A percentile compares a stretch with the other conserved stretches of the same genome.
These are phyloP conservation scores for Globisporangium mamillatum DNA, from an alignment of 352 stramenopile genomes.

Conservation along the genomic window DNA sequence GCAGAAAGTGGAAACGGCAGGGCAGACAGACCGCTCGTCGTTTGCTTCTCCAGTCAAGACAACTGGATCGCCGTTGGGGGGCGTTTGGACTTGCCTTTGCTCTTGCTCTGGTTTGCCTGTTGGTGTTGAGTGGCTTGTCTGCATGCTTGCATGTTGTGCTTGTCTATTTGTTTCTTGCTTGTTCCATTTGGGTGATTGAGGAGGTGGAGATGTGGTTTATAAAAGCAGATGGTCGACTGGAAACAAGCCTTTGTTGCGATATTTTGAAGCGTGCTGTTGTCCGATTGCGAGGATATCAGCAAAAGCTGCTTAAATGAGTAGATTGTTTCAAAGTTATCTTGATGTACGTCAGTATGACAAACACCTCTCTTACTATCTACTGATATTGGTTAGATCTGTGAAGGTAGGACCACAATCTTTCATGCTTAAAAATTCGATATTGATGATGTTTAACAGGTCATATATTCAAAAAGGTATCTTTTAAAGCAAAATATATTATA, in stretches of 20 bases:
- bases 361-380: neutral
- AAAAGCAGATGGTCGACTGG: neutral
- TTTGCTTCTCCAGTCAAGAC: neutral
- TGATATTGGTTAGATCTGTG: neutral
- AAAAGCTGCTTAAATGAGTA: neutral
- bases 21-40: neutral
- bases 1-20: neutral
- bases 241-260: neutral
- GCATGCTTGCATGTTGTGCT: neutral
- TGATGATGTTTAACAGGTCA: neutral
- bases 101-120: too few species aligned
- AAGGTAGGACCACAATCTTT: neutral
- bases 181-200: neutral
- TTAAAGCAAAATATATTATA: too few species aligned
- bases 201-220: neutral
- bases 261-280: neutral
- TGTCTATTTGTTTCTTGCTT: neutral
- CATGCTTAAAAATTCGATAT: neutral
- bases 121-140: neutral
- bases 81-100: too few species aligned
- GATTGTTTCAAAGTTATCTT: neutral
- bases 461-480: neutral
- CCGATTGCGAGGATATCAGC: neutral
- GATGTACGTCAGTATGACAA: neutral
- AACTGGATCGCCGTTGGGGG: too few species aligned